Base-by-base conservation (phyloP, 306 rosid species). In the Castanea sativa region DNA sequence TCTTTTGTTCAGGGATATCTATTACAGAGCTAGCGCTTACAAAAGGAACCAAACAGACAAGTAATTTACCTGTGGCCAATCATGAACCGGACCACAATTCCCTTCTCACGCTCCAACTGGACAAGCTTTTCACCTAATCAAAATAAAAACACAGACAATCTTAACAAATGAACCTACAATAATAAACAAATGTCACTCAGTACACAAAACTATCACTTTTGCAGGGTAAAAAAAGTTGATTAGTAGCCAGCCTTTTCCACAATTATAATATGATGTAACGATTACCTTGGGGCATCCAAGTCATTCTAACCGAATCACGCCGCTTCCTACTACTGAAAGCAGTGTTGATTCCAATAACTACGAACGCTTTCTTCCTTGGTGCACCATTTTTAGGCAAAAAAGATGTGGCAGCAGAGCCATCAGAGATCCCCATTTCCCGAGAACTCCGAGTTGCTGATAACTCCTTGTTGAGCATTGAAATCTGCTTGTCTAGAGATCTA, bases 261-360 rank as follows among this genome's bases (percentile, higher is more conserved):
- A 8, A 41, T 8, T 2, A 8, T 8, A 41, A 8, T 41, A 12
- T 58, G 53, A 15, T 20, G 65, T 11, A 23, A 27, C 67, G 12
- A 19, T 3, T 79, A 95, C 99, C 99, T 84, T 91, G 96, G 69
- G 99, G 99, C 99, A 95, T 95, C 99, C 99, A 95, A 68, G 99
- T 95, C 86, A 91, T 98, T 85, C 99, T 83, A 68, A 95, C 98
- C 3, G 99, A 95, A 87, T 95, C 99, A 33, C 99, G 97, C 74
- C 99, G 78, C 83, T 88, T 95, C 83, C 99, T 88, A 81, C 99
- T 95, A 78, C 99, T 95, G 77, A 95, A 95, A 85, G 99, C 99
- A 0, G 99, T 95, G 87, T 95, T 95, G 76, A 95, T 95, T 71
- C 99, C 99, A 69, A 95, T 93, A 51, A 95, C 98, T 75, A 95